These are phyloP conservation scores for Psilocybe tampanensis DNA, from an alignment of 768 basidiomycete genomes.

Conservation along the genomic window DNA sequence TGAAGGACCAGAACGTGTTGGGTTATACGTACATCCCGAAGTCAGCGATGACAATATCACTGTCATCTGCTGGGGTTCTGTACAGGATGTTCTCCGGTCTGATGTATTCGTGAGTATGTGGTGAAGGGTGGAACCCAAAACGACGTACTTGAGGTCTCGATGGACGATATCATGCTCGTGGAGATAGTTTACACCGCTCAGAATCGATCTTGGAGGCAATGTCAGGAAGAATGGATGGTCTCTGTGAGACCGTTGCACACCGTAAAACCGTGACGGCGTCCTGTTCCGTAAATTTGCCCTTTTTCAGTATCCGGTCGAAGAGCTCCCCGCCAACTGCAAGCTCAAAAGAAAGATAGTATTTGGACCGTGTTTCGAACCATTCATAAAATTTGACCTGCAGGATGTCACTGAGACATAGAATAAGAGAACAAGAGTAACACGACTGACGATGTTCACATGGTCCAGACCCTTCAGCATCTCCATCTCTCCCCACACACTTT, in stretches of 20 bases:
- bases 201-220: conserved; percentile 58
- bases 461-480: conserved; percentile 86
- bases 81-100: conserved; percentile 98
- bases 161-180: conserved; percentile 95
- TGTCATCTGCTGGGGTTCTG: conserved; percentile 70
- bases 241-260: conserved; percentile 40
- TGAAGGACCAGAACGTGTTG: not conserved
- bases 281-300: conserved; percentile 91
- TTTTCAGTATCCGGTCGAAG: conserved; percentile 83
- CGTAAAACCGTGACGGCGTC: conserved; percentile 81
- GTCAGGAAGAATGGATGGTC: not conserved
- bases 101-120: not conserved
- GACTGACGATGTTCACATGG: conserved; percentile 87
- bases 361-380: conserved; percentile 92
- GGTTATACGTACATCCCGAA: conserved; percentile 82
- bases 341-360: conserved; percentile 96
- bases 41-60: conserved; percentile 94
- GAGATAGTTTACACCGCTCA: conserved; percentile 87
- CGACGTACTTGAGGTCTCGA: conserved; percentile 84
- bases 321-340: conserved; percentile 94
- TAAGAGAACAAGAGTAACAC: not conserved
- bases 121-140: not conserved
- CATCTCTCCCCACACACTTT: conserved; percentile 91
- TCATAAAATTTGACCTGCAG: conserved; percentile 91
- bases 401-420: not conserved